These are phyloP conservation scores for Cocos nucifera DNA, from an alignment of 176 grass and related monocot species.

Conservation along the genomic window DNA sequence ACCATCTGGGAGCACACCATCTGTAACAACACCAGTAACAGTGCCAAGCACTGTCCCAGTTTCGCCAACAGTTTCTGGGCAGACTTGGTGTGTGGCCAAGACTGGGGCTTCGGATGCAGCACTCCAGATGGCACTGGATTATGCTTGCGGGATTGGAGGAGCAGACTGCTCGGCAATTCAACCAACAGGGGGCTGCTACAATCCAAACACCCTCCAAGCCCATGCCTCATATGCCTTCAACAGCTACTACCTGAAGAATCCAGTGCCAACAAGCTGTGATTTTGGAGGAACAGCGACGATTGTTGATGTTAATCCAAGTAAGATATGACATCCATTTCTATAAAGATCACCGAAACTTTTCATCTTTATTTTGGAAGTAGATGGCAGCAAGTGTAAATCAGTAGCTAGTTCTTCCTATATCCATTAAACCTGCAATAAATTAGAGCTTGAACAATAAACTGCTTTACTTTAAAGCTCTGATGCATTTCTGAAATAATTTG, in stretches of 20 bases:
- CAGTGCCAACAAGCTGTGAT: slow-evolving; percentile 75
- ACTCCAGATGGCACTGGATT: slow-evolving; percentile 72
- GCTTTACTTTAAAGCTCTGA: no score
- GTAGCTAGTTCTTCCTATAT: no score
- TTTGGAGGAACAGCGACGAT: slow-evolving; percentile 84
- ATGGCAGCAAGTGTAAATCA: no score
- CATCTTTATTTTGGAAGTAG: no score
- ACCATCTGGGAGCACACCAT: slow-evolving; percentile 35
- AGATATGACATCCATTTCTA: background rate
- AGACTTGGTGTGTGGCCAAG: slow-evolving; percentile 78
- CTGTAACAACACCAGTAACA: slow-evolving; percentile 25
- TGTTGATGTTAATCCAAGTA: slow-evolving; percentile 81
- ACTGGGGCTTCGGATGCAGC: slow-evolving; percentile 29
- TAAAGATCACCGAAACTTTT: no score
- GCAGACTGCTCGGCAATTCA: slow-evolving; percentile 82
- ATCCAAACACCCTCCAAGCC: slow-evolving; percentile 57
- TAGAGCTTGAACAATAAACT: no score
- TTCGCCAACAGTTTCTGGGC: slow-evolving; percentile 31
- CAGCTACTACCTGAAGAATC: slow-evolving; percentile 84
- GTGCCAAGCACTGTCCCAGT: slow-evolving; percentile 24
- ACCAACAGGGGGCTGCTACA: slow-evolving; percentile 77
- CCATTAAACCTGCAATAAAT: no score
- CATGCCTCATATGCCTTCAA: slow-evolving; percentile 98
- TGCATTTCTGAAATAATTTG: slow-evolving; percentile 8
- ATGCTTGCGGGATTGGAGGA: slow-evolving; percentile 73